Evolutionary conservation across 805 yeast species (phyloP), one percentile per base, ranked within the genome.

Genomic region (Dipodascus geniculatus): DNA sequence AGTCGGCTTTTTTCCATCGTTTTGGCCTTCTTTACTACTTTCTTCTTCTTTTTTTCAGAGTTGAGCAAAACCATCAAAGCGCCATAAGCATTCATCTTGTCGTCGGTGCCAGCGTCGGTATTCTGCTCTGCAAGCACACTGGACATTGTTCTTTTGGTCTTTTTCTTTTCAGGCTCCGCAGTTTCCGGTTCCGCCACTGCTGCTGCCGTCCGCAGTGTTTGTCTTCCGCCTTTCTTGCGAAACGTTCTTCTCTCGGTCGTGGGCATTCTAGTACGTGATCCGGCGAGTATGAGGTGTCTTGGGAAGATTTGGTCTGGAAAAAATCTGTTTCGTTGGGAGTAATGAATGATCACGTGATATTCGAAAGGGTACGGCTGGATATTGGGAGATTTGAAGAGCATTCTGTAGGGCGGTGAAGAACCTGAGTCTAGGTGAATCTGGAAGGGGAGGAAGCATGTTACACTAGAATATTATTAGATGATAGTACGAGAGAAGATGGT

Each of bases 1-100:
- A 62, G 51, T 20, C 58, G 52, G 22, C 6, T 14, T 22, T 54
- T 55, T 23, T 35, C 55, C 3, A 16, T n/a, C 0, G 42, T 3
- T 35, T 47, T 38, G 8, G 48, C 20, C n/a, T 48, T 49, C 17
- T 50, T 47, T 33, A 35, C 19, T 44, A 48, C 23, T 51, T 23
- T 42, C 55, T 56, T 48, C 48, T 56, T 50, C 50, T 60, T 58
- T 57, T 74, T 76, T 51, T 77, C 81, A 8, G 78, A 66, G 48
- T 72, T 75, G 56, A 85, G 71, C 50, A 85, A 72, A 1, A 87
- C 79, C 62, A 85, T 65, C 50, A 85, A 69, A 1, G 91, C 90
- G 59, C 77, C 75, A 65, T 85, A 85, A 1, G 62, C 63, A n/a
- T 24, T 20, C 44, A 24, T 0, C 85, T 85, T 61, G 73, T 71